These are phyloP conservation scores for Sugiyamaella grinbergsii DNA, from an alignment of 1,139 yeast genomes.

Conservation along the genomic window DNA sequence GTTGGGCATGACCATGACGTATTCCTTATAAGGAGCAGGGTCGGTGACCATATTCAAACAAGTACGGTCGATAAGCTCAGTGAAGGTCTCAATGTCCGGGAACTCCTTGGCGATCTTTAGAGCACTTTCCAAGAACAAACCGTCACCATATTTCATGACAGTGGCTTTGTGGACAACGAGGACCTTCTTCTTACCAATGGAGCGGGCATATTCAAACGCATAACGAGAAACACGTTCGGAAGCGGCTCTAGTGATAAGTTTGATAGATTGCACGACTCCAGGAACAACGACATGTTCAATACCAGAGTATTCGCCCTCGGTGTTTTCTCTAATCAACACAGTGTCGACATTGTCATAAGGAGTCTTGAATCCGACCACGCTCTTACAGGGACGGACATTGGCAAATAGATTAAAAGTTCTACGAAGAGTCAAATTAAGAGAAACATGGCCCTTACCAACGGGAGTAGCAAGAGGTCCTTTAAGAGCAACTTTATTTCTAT, in stretches of 20 bases:
- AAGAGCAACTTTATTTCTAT: conserved; percentile 89
- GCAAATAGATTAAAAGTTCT: conserved; percentile 96
- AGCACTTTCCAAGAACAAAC: conserved; percentile 91
- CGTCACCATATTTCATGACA: conserved; percentile 97
- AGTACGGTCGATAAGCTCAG: conserved; percentile 93
- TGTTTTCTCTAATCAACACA: conserved; percentile 96
- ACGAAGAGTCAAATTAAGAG: conserved; percentile 94
- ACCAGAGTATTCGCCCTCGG: conserved; percentile 99
- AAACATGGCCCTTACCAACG: conserved; percentile 97
- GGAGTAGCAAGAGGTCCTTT: conserved; percentile 99
- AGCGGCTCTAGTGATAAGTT: conserved; percentile 93
- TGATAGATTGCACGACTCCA: conserved; percentile 97
- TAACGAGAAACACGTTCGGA: conserved; percentile 95
- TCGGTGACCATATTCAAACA: conserved; percentile 87
- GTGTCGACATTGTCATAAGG: conserved; percentile 94
- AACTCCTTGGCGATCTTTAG: conserved; percentile 85
- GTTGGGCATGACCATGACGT: conserved; percentile 99
- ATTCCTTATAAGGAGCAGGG: conserved; percentile 78
- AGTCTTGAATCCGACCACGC: conserved; percentile 90
- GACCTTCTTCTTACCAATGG: conserved; percentile 85
- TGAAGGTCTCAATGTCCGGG: conserved; percentile 82
- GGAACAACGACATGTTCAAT: conserved; percentile 98
- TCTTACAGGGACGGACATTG: conserved; percentile 95
- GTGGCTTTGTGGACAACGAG: conserved; percentile 98
- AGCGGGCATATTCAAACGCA: conserved; percentile 94